Conservation (phyloP, 225 moss, liverwort and hornwort species). For the Takakia lepidozioides region DNA sequence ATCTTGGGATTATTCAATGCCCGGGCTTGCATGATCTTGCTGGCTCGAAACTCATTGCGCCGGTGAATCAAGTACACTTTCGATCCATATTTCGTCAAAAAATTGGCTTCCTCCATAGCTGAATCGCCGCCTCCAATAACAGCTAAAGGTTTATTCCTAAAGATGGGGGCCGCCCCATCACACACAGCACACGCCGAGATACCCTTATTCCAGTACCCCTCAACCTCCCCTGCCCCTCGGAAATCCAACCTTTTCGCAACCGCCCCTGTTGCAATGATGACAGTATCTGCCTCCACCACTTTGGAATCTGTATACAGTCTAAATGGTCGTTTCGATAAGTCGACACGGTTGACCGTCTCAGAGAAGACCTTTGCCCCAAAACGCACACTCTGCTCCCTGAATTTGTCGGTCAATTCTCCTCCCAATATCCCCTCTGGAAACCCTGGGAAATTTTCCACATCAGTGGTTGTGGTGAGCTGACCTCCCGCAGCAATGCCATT, state of each 20-base stretch:
- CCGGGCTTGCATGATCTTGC: conserved; percentile 95
- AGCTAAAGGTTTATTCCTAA: conserved; percentile 81
- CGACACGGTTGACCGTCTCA: conserved; percentile 77
- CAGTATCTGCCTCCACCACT: conserved; percentile 71
- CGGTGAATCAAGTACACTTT: conserved; percentile 83
- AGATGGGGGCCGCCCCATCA: conserved; percentile 90
- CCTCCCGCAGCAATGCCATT: conserved; percentile 94
- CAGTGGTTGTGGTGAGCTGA: conserved; percentile 89
- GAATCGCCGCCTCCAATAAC: conserved; percentile 95
- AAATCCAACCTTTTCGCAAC: conserved; percentile 79
- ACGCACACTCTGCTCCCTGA: conserved; percentile 65
- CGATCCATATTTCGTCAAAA: conserved; percentile 83
- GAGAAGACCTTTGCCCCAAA: conserved; percentile 76
- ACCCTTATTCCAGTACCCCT: conserved; percentile 84
- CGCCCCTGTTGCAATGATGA: conserved; percentile 86
- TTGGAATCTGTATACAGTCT: conserved; percentile 54
- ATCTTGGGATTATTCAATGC: conserved; percentile 71
- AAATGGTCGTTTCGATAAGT: conserved; percentile 64
- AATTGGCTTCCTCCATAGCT: conserved; percentile 98
- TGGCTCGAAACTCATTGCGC: conserved; percentile 76
- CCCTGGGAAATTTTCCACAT: conserved; percentile 97
- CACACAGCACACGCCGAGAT: conserved; percentile 96
- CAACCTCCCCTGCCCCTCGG: conserved; percentile 67
- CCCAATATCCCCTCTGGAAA: conserved; percentile 86
- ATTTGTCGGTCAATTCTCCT: conserved; percentile 57